A percentile compares a stretch with the other conserved stretches of the same genome.
phyloP scores from a whole-genome alignment of 176 grass and related monocot species.

The Poa annua region DNA sequence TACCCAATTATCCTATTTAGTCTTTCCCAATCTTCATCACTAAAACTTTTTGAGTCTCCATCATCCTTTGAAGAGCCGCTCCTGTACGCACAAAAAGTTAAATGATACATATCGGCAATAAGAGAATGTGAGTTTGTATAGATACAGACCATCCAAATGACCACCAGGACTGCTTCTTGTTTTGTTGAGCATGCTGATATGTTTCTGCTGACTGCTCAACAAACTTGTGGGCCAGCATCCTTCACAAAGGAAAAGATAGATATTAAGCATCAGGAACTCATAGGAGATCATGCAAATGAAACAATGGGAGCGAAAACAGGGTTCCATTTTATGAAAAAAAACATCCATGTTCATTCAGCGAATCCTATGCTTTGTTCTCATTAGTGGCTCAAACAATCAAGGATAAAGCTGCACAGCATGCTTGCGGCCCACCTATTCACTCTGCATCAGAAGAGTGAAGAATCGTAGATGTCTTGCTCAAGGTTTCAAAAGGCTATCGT shows the following conservation, averaged over 20 bases:
- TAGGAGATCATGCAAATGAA: conserved; percentile 10
- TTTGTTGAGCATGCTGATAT: conserved; percentile 65
- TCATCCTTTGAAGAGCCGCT: conserved; percentile 71
- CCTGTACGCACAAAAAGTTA: conserved; percentile 51
- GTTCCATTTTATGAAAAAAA: conserved; percentile 14
- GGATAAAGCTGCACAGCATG: not conserved
- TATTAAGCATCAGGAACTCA: conserved; percentile 20
- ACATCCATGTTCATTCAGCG: conserved; percentile 20
- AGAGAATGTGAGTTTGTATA: conserved; percentile 28
- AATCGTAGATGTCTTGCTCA: conserved; percentile 19
- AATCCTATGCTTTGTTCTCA: conserved; percentile 18
- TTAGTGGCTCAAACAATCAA: conserved; percentile 7
- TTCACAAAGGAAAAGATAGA: conserved; percentile 56
- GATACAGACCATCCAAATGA: conserved; percentile 81
- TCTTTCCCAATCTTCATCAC: conserved; percentile 90
- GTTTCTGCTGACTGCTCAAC: conserved; percentile 75
- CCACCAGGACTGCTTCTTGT: conserved; percentile 84
- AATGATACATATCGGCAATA: conserved; percentile 14
- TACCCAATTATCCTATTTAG: conserved; percentile 93
- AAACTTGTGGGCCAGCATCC: conserved; percentile 98
- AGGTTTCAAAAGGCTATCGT: conserved; percentile 23
- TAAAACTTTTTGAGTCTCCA: conserved; percentile 77
- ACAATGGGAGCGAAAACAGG: conserved; percentile 10
- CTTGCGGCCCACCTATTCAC: conserved; percentile 5
- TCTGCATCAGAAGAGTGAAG: conserved; percentile 12